Conservation (phyloP, 2,329 filamentous ascomycete genomes). For the Lithohypha guttulata region DNA sequence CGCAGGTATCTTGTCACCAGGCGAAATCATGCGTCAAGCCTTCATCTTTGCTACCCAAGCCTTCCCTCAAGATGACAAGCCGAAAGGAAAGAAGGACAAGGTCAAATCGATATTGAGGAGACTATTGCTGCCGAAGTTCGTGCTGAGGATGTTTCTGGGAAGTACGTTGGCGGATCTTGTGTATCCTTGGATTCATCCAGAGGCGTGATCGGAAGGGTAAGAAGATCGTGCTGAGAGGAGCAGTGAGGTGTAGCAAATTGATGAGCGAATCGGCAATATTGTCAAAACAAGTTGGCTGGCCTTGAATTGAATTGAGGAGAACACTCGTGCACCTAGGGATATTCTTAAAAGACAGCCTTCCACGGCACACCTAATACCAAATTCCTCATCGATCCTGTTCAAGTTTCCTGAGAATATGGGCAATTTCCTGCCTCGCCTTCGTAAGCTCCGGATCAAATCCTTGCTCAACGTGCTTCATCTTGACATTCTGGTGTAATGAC, state of each 20-base stretch:
- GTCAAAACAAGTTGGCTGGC: no score
- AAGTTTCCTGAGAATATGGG: conserved; percentile 29
- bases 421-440: conserved; percentile 40
- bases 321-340: neutral
- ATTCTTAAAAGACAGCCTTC: neutral
- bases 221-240: neutral
- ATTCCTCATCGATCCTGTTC: conserved; percentile 9
- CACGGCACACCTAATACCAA: conserved; percentile 2
- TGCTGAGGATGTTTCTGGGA: conserved; percentile 10
- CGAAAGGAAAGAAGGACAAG: neutral
- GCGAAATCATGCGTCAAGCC: neutral
- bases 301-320: no score
- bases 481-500: conserved; percentile 46
- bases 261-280: no score
- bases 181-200: conserved; percentile 12
- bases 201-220: neutral
- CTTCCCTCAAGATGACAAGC: neutral
- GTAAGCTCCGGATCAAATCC: conserved; percentile 39
- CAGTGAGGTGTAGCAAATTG: neutral
- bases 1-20: neutral
- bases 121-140: neutral
- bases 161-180: conserved; percentile 12
- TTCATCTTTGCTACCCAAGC: neutral
- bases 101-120: conserved; percentile 1
- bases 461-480: conserved; percentile 38